phyloP scores from a whole-genome alignment of 805 yeast species.

The Pichia occidentalis region DNA sequence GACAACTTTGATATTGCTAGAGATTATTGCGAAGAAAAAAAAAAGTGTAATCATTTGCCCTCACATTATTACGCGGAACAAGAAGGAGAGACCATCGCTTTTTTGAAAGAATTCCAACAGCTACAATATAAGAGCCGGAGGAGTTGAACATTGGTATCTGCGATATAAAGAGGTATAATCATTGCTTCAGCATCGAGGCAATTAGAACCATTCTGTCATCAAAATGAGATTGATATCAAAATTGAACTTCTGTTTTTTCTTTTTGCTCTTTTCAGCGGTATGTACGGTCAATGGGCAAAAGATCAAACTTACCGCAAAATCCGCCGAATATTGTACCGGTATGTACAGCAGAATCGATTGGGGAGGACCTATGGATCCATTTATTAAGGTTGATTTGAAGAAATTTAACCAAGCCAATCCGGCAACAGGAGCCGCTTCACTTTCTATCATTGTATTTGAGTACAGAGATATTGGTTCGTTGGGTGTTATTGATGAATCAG shows the following conservation, averaged over 20 bases:
- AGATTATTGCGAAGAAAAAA: no score
- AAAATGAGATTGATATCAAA: constrained; percentile 2
- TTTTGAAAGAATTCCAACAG: no score
- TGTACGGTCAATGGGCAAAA: constrained; percentile 32
- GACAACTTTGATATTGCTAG: no score
- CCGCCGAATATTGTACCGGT: constrained; percentile 77
- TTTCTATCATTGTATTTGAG: constrained; percentile 76
- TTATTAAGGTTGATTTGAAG: constrained; percentile 42
- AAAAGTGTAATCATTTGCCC: no score
- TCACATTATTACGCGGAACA: no score
- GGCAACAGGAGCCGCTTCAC: constrained; percentile 35
- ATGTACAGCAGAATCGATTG: constrained; percentile 83
- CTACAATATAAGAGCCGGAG: no score
- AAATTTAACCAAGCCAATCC: constrained; percentile 27
- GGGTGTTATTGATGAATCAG: constrained; percentile 46
- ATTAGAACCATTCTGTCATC: no score
- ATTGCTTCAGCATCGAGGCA: no score
- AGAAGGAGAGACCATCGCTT: no score
- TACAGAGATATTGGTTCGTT: constrained; percentile 66
- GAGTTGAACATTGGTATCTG: no score
- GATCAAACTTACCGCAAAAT: constrained; percentile 42
- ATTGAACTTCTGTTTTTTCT: neutral
- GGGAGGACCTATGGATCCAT: constrained; percentile 73
- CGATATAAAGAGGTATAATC: no score
- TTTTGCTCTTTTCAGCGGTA: constrained; percentile 1